These are phyloP conservation scores for Triticum timopheevii DNA, from an alignment of 176 grass and related monocot species.

Conservation along the genomic window DNA sequence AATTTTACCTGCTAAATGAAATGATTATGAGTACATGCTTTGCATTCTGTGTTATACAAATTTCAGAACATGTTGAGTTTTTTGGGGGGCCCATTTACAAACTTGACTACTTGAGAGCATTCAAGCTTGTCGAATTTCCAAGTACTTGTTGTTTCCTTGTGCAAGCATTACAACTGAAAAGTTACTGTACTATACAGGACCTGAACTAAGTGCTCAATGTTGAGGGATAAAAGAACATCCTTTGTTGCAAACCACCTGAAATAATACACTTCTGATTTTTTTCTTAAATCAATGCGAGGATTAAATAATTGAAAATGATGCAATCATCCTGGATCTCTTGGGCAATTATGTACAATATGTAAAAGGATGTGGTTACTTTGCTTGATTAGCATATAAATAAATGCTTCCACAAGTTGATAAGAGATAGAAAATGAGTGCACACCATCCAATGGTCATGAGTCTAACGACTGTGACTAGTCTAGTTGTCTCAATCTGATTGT, in stretches of 20 bases:
- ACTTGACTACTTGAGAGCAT: neutral
- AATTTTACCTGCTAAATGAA: constrained; percentile 1
- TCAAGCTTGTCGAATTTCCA: neutral
- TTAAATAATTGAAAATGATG: constrained; percentile 2
- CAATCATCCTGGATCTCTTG: neutral
- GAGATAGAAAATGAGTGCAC: neutral
- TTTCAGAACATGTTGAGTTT: neutral
- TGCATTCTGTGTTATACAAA: neutral
- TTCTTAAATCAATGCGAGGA: neutral
- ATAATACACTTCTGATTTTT: neutral
- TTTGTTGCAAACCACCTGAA: neutral
- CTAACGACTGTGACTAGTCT: too few relatives aligned
- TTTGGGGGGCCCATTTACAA: neutral
- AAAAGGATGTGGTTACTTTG: neutral
- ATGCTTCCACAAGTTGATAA: neutral
- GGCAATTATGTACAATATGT: neutral
- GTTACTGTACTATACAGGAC: neutral
- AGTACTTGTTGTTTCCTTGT: neutral
- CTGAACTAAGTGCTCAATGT: neutral
- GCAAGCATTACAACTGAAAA: neutral
- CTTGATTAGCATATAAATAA: neutral
- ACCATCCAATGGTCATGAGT: too few relatives aligned
- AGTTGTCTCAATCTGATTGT: too few relatives aligned
- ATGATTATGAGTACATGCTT: neutral
- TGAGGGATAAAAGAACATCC: neutral